These are phyloP conservation scores for Mycena galericulata DNA, from an alignment of 768 basidiomycete genomes.

Conservation along the genomic window DNA sequence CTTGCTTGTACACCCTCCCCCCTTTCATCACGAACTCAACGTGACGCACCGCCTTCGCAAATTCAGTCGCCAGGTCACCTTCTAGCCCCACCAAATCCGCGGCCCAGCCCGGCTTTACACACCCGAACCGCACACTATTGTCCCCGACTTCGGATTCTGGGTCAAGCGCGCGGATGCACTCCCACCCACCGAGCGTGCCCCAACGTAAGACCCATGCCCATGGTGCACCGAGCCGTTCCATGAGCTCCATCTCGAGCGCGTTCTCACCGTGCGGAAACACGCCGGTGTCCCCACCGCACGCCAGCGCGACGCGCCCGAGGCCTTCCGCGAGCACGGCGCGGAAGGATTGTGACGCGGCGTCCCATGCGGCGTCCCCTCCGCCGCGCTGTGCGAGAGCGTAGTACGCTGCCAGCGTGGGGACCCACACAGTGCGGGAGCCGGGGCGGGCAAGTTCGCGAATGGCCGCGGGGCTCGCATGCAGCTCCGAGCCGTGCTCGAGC, in stretches of 20 bases:
- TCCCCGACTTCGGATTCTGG: slow-evolving; percentile 56
- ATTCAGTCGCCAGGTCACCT: slow-evolving; percentile 53
- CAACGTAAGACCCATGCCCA: slow-evolving; percentile 67
- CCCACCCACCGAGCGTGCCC: slow-evolving; percentile 72
- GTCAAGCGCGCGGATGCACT: slow-evolving; percentile 59
- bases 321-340: slow-evolving; percentile 54
- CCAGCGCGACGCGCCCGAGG: slow-evolving; percentile 56
- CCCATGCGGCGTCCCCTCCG: slow-evolving; percentile 50
- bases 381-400: slow-evolving; percentile 45
- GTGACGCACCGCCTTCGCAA: slow-evolving; percentile 59
- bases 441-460: slow-evolving; percentile 43
- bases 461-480: slow-evolving; percentile 39
- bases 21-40: slow-evolving; percentile 72
- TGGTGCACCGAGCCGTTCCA: slow-evolving; percentile 66
- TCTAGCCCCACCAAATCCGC: slow-evolving; percentile 59
- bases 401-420: slow-evolving; percentile 68
- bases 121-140: slow-evolving; percentile 71
- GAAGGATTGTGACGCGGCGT: slow-evolving; percentile 54
- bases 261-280: slow-evolving; percentile 73
- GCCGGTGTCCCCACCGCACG: slow-evolving; percentile 76
- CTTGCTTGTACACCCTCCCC: slow-evolving; percentile 58
- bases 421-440: slow-evolving; percentile 56
- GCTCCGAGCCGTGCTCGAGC: slow-evolving; percentile 66
- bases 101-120: slow-evolving; percentile 64
- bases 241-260: slow-evolving; percentile 69